Evolutionary conservation across 2,329 filamentous ascomycete genomes (phyloP), one percentile per base, ranked within the genome.

Genomic region (Botrytis galanthina): DNA sequence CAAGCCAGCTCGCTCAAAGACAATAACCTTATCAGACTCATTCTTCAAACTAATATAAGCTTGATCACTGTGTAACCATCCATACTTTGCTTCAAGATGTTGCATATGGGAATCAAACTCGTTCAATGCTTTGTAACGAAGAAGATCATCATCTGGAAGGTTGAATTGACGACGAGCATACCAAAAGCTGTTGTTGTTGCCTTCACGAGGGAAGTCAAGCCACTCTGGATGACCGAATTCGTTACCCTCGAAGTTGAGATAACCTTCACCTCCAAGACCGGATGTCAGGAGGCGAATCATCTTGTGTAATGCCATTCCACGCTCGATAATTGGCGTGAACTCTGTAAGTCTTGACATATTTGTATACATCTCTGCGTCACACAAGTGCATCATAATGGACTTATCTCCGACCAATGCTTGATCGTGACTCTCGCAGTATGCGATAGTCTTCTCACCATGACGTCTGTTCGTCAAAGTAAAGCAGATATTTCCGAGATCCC

Each of bases 221-320:
- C 96, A 99, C 83, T 99, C 96, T 0, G 96, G 96, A 81, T 99
- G 96, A 0, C 96, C 96, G 80, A 99, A 99, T 83, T 99, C 96
- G 83, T 99, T 99, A 75, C 96, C 96, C 84, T 98, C 95, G 79
- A 99, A 99, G 85, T 98, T 99, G 71, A 99, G 92, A 81, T 97
- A 99, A 57, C 95, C 96, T 83, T 99, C 96, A 72, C 96, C 96
- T 74, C 96, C 96, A 26, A 99, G 88, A 60, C 87, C 89, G 81
- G 99, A 95, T 1, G 96, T 98, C 76, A 99, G 85, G 26, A 99
- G 89, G 22, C 96, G 92, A 80, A 99, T 98, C 92, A 99, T 92
- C 86, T 99, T 99, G 87, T 99, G 96, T 54, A 99, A 85, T 6
- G 93, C 89, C 86, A 99, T 92, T 72, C 96, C 96, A 68, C 96